Conservation (phyloP, 208 protist genomes). For the Tetramitus jugosus region DNA sequence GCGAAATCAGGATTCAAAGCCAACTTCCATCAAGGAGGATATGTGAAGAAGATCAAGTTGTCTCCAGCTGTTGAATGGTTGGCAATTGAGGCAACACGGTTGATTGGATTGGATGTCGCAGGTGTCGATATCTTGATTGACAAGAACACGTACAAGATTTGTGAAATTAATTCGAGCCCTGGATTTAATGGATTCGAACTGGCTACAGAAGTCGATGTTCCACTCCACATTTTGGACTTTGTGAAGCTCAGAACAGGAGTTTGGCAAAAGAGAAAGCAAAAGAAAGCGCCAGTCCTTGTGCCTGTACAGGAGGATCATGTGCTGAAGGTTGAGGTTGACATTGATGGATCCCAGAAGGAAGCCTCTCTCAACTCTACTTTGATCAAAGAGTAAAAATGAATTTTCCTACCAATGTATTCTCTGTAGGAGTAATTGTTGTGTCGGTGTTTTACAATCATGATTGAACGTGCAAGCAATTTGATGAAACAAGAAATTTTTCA, state of each 20-base stretch:
- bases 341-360: neutral
- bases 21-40: conserved; percentile 36
- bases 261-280: conserved; percentile 7
- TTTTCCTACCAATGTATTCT: too few species aligned
- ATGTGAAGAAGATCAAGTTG: conserved; percentile 12
- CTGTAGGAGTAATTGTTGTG: too few species aligned
- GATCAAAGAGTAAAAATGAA: too few species aligned
- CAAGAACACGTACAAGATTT: conserved; percentile 36
- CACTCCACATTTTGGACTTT: conserved; percentile 26
- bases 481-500: neutral
- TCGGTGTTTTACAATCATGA: too few species aligned
- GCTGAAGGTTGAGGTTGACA: neutral
- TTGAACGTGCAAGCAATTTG: neutral
- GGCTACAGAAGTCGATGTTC: conserved; percentile 31
- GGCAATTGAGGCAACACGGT: conserved; percentile 21
- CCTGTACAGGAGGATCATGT: neutral
- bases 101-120: conserved; percentile 30
- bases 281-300: neutral
- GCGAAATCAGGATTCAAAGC: conserved; percentile 33
- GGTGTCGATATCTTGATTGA: conserved; percentile 38
- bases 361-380: neutral
- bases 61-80: conserved; percentile 26
- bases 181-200: conserved; percentile 37
- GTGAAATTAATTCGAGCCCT: conserved; percentile 35
- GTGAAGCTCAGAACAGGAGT: conserved; percentile 1